Conservation (phyloP, 352 stramenopile species). For the Aphanomyces euteiches region DNA sequence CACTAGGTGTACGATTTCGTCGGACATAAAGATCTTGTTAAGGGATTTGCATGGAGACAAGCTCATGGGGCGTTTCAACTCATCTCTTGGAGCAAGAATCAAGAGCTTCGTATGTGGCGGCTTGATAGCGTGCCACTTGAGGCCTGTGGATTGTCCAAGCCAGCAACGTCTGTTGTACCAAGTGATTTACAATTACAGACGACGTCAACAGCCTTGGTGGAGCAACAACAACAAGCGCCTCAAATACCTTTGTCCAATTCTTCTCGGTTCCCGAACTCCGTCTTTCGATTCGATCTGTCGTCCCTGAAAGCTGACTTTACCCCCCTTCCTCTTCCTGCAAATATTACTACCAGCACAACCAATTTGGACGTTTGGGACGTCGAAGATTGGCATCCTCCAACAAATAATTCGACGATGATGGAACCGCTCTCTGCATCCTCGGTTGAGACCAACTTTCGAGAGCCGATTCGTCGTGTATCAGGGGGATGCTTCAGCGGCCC, state of each 20-base stretch:
- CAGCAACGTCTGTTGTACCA: too few species aligned
- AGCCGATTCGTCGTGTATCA: slow-evolving; percentile 70
- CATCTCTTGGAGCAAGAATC: slow-evolving; percentile 77
- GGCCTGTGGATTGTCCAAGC: slow-evolving; percentile 48
- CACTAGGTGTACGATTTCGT: slow-evolving; percentile 33
- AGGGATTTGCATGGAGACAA: slow-evolving; percentile 59
- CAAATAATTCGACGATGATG: background rate
- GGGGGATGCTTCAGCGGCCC: slow-evolving; percentile 77
- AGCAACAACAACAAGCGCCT: slow-evolving; percentile 35
- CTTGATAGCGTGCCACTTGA: slow-evolving; percentile 61
- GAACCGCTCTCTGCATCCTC: slow-evolving; percentile 32
- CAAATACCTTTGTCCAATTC: slow-evolving; percentile 6
- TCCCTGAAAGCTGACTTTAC: slow-evolving; percentile 70
- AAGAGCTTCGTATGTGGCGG: slow-evolving; percentile 70
- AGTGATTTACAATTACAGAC: background rate
- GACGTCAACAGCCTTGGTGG: slow-evolving; percentile 35
- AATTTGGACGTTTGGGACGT: background rate
- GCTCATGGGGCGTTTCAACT: slow-evolving; percentile 56
- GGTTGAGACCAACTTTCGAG: background rate
- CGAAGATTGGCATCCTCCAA: slow-evolving; percentile 8
- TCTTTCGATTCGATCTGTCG: slow-evolving; percentile 66
- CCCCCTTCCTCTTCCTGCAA: slow-evolving; percentile 60
- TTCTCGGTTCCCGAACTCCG: slow-evolving; percentile 2
- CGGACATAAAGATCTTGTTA: slow-evolving; percentile 50
- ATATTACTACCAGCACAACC: slow-evolving; percentile 40